Percentiles rank a stretch among this genome's conserved stretches.
Evolutionary conservation across 78 protist species (phyloP).

Genomic region (Dictyostelium intermedium): DNA sequence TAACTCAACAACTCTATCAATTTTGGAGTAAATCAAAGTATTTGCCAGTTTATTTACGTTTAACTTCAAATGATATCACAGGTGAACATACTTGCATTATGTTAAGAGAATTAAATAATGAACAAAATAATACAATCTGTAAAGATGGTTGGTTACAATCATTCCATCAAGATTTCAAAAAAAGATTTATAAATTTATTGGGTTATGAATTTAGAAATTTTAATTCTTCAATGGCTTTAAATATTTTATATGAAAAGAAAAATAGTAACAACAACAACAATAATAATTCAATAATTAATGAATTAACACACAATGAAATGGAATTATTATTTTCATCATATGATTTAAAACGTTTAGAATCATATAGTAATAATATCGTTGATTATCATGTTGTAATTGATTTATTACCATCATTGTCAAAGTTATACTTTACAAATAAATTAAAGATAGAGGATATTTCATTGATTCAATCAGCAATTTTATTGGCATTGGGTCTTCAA

Average conservation of each 20-base stretch:
- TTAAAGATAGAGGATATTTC: conserved; percentile 58
- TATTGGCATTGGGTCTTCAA: conserved; percentile 95
- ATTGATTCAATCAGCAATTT: conserved; percentile 88
- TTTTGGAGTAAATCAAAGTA: conserved; percentile 92
- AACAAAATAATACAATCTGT: not conserved
- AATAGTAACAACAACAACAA: not conserved
- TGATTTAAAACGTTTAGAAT: conserved; percentile 94
- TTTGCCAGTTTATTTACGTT: conserved; percentile 88
- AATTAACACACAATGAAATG: conserved; percentile 38
- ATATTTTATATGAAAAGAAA: conserved; percentile 20
- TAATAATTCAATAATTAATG: not conserved
- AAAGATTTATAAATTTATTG: conserved; percentile 4
- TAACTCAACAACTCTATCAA: conserved; percentile 88
- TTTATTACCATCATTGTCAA: conserved; percentile 90
- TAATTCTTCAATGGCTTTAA: not conserved
- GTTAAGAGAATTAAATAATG: conserved; percentile 72
- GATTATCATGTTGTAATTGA: conserved; percentile 96
- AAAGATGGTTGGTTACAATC: conserved; percentile 31
- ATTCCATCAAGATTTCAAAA: conserved; percentile 68
- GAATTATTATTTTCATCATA: conserved; percentile 45
- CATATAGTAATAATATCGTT: conserved; percentile 79
- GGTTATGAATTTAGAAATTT: conserved; percentile 67
- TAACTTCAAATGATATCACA: conserved; percentile 95
- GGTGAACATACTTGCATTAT: conserved; percentile 98
- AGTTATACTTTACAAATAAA: conserved; percentile 68